These are phyloP conservation scores for Populus tremula DNA, from an alignment of 345 rosid genomes.

Conservation along the genomic window DNA sequence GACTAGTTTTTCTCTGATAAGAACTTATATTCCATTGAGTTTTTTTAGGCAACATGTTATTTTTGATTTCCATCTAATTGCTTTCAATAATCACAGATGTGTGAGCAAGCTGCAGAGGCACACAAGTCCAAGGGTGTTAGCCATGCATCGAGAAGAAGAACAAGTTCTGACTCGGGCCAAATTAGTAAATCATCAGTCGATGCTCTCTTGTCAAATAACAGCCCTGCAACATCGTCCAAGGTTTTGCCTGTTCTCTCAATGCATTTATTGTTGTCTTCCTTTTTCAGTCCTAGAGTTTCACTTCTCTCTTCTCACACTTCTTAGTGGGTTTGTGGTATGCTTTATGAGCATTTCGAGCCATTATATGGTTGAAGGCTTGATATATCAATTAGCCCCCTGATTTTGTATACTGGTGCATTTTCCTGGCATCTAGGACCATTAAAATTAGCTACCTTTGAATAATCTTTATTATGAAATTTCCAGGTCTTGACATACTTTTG, in stretches of 20 bases:
- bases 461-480: neutral
- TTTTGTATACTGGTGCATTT: neutral
- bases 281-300: neutral
- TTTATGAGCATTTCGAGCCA: neutral
- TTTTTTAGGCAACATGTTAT: neutral
- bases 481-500: neutral
- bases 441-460: neutral
- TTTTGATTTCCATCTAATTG: neutral
- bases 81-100: constrained; percentile 55
- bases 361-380: neutral
- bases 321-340: neutral
- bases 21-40: too few relatives aligned
- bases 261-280: neutral
- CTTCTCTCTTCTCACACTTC: neutral
- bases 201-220: constrained; percentile 74
- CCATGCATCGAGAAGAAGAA: constrained; percentile 67
- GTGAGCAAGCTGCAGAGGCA: constrained; percentile 96
- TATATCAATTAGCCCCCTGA: neutral
- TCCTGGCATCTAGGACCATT: neutral
- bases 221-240: constrained; percentile 52
- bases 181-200: constrained; percentile 74
- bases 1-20: too few relatives aligned
- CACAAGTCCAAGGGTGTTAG: constrained; percentile 72
- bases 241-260: constrained; percentile 27
- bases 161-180: constrained; percentile 60